These are phyloP conservation scores for Blastobotrys chiropterorum DNA, from an alignment of 805 yeast genomes.

Conservation along the genomic window DNA sequence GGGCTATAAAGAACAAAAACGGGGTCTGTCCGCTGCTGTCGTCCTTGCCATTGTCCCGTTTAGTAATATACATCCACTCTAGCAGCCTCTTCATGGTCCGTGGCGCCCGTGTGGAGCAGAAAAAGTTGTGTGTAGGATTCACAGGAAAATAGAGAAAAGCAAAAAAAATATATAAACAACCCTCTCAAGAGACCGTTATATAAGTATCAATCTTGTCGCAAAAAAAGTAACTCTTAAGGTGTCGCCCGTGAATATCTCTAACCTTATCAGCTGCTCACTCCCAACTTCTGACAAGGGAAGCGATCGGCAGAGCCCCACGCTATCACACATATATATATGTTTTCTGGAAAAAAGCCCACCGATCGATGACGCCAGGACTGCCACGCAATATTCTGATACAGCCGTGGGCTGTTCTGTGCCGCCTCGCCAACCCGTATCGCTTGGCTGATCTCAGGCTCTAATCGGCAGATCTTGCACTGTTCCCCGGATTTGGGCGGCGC, in stretches of 20 bases:
- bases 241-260: neutral
- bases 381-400: too few relatives aligned
- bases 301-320: neutral
- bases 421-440: too few relatives aligned
- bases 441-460: too few relatives aligned
- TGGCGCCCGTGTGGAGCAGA: neutral
- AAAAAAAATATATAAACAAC: neutral
- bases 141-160: too few relatives aligned
- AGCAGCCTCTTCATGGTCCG: neutral
- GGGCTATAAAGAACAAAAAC: conserved; percentile 31
- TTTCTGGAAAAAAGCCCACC: too few relatives aligned
- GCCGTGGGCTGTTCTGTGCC: too few relatives aligned
- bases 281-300: neutral
- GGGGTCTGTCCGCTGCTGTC: conserved; percentile 22
- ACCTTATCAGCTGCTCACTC: neutral
- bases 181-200: neutral
- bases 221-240: neutral
- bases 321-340: too few relatives aligned
- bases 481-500: too few relatives aligned
- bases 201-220: neutral
- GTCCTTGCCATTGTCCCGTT: neutral
- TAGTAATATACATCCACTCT: neutral
- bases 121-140: too few relatives aligned
- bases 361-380: too few relatives aligned
- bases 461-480: too few relatives aligned